Evolutionary conservation across 2,329 filamentous ascomycete genomes (phyloP).

Genomic region (Huntiella bhutanensis): DNA sequence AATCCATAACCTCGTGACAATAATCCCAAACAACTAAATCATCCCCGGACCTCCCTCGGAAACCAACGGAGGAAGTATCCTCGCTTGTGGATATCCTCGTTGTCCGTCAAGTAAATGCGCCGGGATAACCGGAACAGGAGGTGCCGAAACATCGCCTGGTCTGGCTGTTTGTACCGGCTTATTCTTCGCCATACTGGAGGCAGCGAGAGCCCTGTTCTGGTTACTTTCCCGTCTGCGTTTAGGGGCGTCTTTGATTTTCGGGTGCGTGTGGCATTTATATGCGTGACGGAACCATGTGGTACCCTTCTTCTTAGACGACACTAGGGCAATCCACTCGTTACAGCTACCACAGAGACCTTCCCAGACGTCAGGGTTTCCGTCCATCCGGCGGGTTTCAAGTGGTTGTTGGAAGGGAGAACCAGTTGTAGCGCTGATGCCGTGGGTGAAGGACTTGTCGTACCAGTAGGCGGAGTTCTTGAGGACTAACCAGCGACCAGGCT

Average conservation of each 20-base stretch:
- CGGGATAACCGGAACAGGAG: slow-evolving; percentile 13
- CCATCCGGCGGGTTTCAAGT: slow-evolving; percentile 54
- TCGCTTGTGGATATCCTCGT: background rate
- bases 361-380: slow-evolving; percentile 66
- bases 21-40: slow-evolving; percentile 1
- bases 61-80: slow-evolving; percentile 5
- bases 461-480: slow-evolving; percentile 83
- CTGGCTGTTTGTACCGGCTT: slow-evolving; percentile 17
- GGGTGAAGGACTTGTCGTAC: slow-evolving; percentile 84
- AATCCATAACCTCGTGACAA: background rate
- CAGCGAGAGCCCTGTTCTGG: slow-evolving; percentile 26
- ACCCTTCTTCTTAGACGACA: slow-evolving; percentile 81
- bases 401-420: slow-evolving; percentile 63
- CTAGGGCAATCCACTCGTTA: slow-evolving; percentile 62
- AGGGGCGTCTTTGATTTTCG: slow-evolving; percentile 51
- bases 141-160: background rate
- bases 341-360: slow-evolving; percentile 63
- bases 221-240: slow-evolving; percentile 47
- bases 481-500: slow-evolving; percentile 68
- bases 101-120: slow-evolving; percentile 13
- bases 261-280: slow-evolving; percentile 65
- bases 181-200: slow-evolving; percentile 26
- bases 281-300: slow-evolving; percentile 82
- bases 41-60: slow-evolving; percentile 7
- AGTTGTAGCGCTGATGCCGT: slow-evolving; percentile 68